A percentile compares a stretch with the other conserved stretches of the same genome.
Evolutionary conservation across 2,329 filamentous ascomycete species (phyloP).

Genomic region (Westerdykella aurantiaca): DNA sequence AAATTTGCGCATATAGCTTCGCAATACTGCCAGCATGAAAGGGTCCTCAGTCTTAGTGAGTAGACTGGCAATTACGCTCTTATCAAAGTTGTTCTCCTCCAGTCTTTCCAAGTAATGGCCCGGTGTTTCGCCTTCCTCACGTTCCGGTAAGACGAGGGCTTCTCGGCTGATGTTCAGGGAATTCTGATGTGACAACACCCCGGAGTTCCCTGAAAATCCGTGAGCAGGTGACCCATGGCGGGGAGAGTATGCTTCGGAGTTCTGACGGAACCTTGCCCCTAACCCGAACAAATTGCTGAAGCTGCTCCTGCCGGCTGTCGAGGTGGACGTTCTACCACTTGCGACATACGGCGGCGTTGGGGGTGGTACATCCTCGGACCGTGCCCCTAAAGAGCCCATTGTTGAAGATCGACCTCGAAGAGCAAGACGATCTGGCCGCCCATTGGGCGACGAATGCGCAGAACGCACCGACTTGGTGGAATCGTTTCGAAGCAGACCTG

Average conservation of each 20-base stretch:
- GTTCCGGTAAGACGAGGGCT: conserved; percentile 63
- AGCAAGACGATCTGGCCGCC: conserved; percentile 53
- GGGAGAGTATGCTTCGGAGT: conserved; percentile 62
- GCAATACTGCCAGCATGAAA: conserved; percentile 75
- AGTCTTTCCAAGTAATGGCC: conserved; percentile 81
- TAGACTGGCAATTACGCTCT: conserved; percentile 76
- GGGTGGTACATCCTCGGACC: conserved; percentile 65
- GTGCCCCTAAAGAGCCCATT: conserved; percentile 71
- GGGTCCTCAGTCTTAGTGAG: conserved; percentile 80
- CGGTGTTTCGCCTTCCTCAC: conserved; percentile 81
- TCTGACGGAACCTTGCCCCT: conserved; percentile 68
- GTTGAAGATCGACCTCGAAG: conserved; percentile 80
- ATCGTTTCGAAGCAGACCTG: conserved; percentile 52
- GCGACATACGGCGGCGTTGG: conserved; percentile 45
- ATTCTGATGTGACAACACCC: conserved; percentile 71
- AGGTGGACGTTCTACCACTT: conserved; percentile 67
- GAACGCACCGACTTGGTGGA: conserved; percentile 65
- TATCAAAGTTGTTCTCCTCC: conserved; percentile 69
- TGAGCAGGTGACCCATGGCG: conserved; percentile 54
- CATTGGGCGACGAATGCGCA: conserved; percentile 49
- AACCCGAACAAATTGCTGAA: conserved; percentile 84
- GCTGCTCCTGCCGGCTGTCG: conserved; percentile 80
- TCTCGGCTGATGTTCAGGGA: conserved; percentile 74
- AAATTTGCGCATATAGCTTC: conserved; percentile 94
- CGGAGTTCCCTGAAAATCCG: conserved; percentile 62